phyloP scores from a whole-genome alignment of 2,329 filamentous ascomycete genomes.

The Chrysoporthe cubensis region DNA sequence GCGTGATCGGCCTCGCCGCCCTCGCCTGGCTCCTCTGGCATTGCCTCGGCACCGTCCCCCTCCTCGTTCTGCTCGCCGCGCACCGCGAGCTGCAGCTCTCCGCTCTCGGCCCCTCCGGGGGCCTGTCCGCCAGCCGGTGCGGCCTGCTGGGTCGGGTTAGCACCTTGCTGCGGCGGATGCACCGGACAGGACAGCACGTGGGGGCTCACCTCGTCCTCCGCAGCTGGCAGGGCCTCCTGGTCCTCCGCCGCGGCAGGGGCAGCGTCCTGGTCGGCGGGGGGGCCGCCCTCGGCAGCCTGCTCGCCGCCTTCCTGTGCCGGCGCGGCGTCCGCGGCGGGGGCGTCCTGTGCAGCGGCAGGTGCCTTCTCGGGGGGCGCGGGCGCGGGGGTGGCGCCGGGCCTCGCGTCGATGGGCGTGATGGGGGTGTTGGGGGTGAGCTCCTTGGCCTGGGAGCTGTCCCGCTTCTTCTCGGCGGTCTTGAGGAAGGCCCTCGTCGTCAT shows the following conservation, averaged over 20 bases:
- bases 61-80: slow-evolving; percentile 20
- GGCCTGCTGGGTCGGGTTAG: slow-evolving; percentile 16
- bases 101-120: slow-evolving; percentile 27
- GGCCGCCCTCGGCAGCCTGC: slow-evolving; percentile 15
- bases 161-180: not conserved
- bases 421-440: slow-evolving; percentile 48
- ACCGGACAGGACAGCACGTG: too few relatives aligned
- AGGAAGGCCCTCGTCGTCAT: slow-evolving; percentile 92
- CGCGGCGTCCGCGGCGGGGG: slow-evolving; percentile 2
- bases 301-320: slow-evolving; percentile 11
- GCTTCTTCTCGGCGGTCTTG: slow-evolving; percentile 88
- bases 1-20: slow-evolving; percentile 38
- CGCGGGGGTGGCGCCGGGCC: slow-evolving; percentile 36
- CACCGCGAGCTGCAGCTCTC: slow-evolving; percentile 23
- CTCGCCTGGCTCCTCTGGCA: slow-evolving; percentile 35
- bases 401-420: slow-evolving; percentile 46
- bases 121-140: slow-evolving; percentile 8
- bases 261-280: slow-evolving; percentile 17
- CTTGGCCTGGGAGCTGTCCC: slow-evolving; percentile 65
- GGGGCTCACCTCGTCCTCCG: slow-evolving; percentile 25
- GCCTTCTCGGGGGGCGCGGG: slow-evolving; percentile 24
- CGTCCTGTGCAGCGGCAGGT: slow-evolving; percentile 1
- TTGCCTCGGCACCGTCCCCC: slow-evolving; percentile 31
- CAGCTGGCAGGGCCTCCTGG: slow-evolving; percentile 18
- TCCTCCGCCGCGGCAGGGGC: slow-evolving; percentile 9